Evolutionary conservation across 345 rosid genomes (phyloP), one percentile per base, ranked within the genome.

Genomic region (Gossypium rotundifolium): DNA sequence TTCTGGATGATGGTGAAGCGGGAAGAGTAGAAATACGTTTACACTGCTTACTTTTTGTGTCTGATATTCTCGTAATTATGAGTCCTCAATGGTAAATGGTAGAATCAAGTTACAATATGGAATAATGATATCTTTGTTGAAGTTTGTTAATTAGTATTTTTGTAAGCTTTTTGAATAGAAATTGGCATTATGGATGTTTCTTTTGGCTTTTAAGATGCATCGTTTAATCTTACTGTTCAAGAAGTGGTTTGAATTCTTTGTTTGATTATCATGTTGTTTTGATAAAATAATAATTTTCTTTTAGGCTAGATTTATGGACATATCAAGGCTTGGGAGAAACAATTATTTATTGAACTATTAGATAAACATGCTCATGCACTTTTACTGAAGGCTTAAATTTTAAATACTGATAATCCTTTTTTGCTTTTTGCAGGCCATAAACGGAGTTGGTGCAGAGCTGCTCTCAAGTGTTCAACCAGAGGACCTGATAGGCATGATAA

Each of bases 401-500:
- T 70, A 46, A 62, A 3, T 25, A 55, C 45, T 70, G n/a, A 33
- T 33, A 63, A 60, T 51, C 46, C 14, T 40, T 58, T 7, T 71
- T 53, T 76, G 73, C 18, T 17, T 77, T 61, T 76, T 53, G 13
- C 88, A 92, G 98, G 84, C 79, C 7, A 65, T 88, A 80, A 79
- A 72, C 38, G 72, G 76, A 66, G 87, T 75, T 80, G 83, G 82
- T 40, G 88, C 77, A 74, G 84, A 81, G 77, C 81, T 81, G 52
- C 79, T 81, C 54, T 75, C 95, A 57, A 74, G 71, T 67, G 79
- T 87, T 78, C 95, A 91, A 72, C 79, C 82, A 75, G 91, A 81
- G 63, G 89, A 92, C 78, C 83, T 95, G 71, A 85, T 88, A 72
- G 78, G 83, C 78, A 87, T 92, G 93, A 89, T 92, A 82, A 88